A percentile compares a stretch with the other conserved stretches of the same genome.
These are phyloP conservation scores for Moesziomyces parantarcticus DNA, from an alignment of 1,284 basidiomycete genomes.

Conservation along the genomic window DNA sequence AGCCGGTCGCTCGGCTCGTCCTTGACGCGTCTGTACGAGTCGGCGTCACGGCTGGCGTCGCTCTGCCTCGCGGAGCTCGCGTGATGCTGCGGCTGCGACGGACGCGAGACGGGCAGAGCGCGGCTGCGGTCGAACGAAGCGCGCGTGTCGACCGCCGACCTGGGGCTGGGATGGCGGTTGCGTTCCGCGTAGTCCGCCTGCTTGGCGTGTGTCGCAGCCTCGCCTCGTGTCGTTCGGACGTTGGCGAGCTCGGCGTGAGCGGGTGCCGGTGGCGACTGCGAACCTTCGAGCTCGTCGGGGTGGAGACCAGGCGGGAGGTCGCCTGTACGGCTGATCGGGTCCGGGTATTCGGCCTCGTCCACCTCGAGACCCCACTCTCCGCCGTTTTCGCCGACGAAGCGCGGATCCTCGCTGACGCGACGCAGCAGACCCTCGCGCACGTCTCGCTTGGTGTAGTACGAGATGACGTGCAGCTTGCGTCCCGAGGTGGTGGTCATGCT, in stretches of 20 bases:
- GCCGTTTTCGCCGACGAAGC: conserved; percentile 58
- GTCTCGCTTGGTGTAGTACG: conserved; percentile 66
- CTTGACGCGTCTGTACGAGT: conserved; percentile 17
- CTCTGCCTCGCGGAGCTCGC: conserved; percentile 9
- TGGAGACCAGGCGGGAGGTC: conserved; percentile 38
- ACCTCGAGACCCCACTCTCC: conserved; percentile 60
- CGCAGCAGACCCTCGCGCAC: conserved; percentile 56
- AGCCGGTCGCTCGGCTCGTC: conserved; percentile 11
- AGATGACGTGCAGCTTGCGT: conserved; percentile 66
- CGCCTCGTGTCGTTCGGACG: conserved; percentile 8
- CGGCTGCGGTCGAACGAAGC: conserved; percentile 10
- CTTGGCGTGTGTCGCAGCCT: conserved; percentile 3
- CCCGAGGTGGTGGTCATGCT: conserved; percentile 66
- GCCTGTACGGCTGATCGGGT: conserved; percentile 51
- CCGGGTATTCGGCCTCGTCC: conserved; percentile 56
- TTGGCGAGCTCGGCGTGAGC: conserved; percentile 16
- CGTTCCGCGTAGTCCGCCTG: conserved; percentile 12
- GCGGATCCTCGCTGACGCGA: conserved; percentile 64
- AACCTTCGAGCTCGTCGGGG: conserved; percentile 35
- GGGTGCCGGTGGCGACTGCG: conserved; percentile 28
- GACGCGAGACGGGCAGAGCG: conserved; percentile 15
- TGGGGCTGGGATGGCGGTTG: conserved; percentile 6
- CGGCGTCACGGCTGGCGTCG: not conserved
- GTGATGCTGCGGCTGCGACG: conserved; percentile 10
- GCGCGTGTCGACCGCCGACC: conserved; percentile 10